Evolutionary conservation across 305 asterid genomes (phyloP), one percentile per base, ranked within the genome.

Genomic region (Fraxinus dipetala): DNA sequence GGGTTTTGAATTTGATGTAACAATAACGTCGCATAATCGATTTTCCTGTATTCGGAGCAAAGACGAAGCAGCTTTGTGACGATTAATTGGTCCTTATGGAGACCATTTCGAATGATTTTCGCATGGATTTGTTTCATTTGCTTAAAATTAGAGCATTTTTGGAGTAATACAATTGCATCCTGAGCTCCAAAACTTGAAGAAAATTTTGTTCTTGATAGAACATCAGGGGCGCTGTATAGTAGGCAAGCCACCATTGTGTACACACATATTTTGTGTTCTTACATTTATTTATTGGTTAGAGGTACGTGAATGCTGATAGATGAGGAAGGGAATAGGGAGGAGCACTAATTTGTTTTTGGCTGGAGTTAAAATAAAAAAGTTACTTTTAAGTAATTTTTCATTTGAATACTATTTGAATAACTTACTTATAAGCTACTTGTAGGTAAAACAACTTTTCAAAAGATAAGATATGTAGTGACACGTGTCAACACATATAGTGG

Each of bases 111-210:
- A 79, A 90, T 75, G 16, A 90, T 79, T 77, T 45, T 83, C 2
- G 90, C 89, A 65, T 90, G 92, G 73, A 87, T 86, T 83, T 86
- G 92, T 86, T 84, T 88, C 87, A 89, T 20, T 63, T 90, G 91
- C 56, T 83, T 85, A 88, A 89, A 85, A 72, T 54, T 84, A 61
- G 82, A 83, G 87, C 92, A 90, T 75, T 73, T 89, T 5, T 87
- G 88, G 82, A 90, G 91, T 67, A 83, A 80, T 51, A 70, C 7
- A 51, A 89, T 78, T 28, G 94, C 91, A 40, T 88, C 90, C 30
- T 87, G 90, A 0, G 91, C 70, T 34, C 85, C 65, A 88, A 89
- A 87, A 56, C 38, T 82, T 13, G 87, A 79, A 48, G 65, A 85
- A 31, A 81, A 31, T 3, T 34, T 85, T 77, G 81, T 87, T 2